Conservation (phyloP, 2,329 filamentous ascomycete genomes). For the Domatiomyces globalis region DNA sequence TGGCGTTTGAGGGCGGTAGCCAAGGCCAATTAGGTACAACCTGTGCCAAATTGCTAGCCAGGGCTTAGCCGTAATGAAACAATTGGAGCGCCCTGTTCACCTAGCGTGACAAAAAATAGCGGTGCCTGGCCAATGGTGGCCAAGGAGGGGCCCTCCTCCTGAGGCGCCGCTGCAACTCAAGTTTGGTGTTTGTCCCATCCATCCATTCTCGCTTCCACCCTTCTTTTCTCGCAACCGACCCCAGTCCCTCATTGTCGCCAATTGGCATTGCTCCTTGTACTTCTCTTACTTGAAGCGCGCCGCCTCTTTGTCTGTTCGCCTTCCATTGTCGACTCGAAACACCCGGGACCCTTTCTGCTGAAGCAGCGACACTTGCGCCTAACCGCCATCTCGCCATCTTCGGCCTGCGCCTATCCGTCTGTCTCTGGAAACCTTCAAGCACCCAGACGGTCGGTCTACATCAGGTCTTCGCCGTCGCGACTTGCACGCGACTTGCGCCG, state of each 20-base stretch:
- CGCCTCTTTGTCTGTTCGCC: not conserved
- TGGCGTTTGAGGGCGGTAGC: not conserved
- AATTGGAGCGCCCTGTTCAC: not conserved
- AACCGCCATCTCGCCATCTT: not conserved
- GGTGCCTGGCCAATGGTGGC: not conserved
- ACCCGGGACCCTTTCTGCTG: not conserved
- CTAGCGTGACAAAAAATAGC: not conserved
- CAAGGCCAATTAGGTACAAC: not conserved
- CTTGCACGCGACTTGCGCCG: not conserved
- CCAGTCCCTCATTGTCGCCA: not conserved
- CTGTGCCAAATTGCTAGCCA: not conserved
- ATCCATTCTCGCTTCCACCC: not conserved
- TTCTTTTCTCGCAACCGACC: not conserved
- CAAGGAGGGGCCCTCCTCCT: not conserved
- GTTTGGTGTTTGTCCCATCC: not conserved
- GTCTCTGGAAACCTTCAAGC: not conserved
- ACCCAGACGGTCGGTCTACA: not conserved
- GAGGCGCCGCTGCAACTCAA: not conserved
- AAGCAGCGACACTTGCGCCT: not conserved
- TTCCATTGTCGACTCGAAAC: not conserved
- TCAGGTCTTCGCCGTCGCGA: not conserved
- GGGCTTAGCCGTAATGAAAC: not conserved
- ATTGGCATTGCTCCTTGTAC: not conserved
- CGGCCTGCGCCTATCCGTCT: not conserved
- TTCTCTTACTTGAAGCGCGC: not conserved